A percentile compares a stretch with the other conserved stretches of the same genome.
Conservation (phyloP, 2,329 filamentous ascomycete species). For the Monilinia fructigena region DNA sequence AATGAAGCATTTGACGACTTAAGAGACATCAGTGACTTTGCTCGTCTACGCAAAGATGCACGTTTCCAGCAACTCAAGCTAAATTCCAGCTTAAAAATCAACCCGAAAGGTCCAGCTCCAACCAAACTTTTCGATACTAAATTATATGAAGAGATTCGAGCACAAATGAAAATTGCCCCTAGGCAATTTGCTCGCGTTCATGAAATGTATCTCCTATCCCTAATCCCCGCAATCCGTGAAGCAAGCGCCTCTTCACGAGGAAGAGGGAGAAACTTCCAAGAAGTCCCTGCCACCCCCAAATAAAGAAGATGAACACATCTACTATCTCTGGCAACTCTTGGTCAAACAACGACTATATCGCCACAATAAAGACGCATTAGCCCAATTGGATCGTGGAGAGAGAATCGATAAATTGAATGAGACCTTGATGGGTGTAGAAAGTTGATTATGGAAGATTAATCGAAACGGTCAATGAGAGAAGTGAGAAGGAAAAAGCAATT, state of each 20-base stretch:
- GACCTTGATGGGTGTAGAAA: constrained; percentile 66
- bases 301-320: constrained; percentile 59
- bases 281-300: constrained; percentile 10
- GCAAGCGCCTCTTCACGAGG: constrained; percentile 47
- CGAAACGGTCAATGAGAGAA: constrained; percentile 28
- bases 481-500: constrained; percentile 21
- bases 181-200: constrained; percentile 74
- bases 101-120: constrained; percentile 49
- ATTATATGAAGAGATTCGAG: constrained; percentile 56
- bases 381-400: constrained; percentile 66
- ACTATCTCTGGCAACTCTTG: constrained; percentile 69
- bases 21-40: constrained; percentile 71
- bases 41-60: constrained; percentile 58
- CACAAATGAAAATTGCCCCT: constrained; percentile 66
- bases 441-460: constrained; percentile 71
- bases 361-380: constrained; percentile 70
- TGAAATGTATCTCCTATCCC: constrained; percentile 71
- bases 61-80: constrained; percentile 58
- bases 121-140: constrained; percentile 58
- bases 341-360: constrained; percentile 76
- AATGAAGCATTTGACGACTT: constrained; percentile 82
- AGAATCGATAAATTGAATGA: constrained; percentile 71
- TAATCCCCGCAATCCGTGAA: constrained; percentile 56
- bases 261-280: constrained; percentile 38
- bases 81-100: constrained; percentile 52